These are phyloP conservation scores for Neopestalotiopsis rosae DNA, from an alignment of 2,329 filamentous ascomycete genomes.

Conservation along the genomic window DNA sequence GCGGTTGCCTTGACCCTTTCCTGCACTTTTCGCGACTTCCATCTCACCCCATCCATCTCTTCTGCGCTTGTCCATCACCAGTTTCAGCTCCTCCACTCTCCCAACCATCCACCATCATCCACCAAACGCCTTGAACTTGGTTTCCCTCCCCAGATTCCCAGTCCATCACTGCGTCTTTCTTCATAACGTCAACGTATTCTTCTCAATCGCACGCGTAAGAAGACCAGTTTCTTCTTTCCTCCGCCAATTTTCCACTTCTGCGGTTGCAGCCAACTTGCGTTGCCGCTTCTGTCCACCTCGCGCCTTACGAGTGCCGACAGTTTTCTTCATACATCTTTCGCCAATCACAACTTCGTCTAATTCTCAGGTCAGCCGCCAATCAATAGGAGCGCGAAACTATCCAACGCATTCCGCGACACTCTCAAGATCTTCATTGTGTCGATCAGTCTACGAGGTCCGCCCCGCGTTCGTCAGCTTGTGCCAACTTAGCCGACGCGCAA, in stretches of 20 bases:
- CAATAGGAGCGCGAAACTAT: background rate
- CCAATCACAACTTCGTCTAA: background rate
- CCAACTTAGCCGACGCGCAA: background rate
- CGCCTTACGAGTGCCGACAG: slow-evolving; percentile 6
- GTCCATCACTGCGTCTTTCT: background rate
- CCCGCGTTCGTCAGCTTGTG: background rate
- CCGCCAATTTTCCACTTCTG: slow-evolving; percentile 16
- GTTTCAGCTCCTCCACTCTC: background rate
- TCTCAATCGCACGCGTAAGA: slow-evolving; percentile 22
- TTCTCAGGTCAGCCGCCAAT: background rate
- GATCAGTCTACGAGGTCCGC: background rate
- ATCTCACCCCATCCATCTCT: background rate
- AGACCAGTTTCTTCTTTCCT: slow-evolving; percentile 27
- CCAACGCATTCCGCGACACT: background rate
- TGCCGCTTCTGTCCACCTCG: slow-evolving; percentile 26
- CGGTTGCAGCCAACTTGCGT: slow-evolving; percentile 41
- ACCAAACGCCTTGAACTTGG: background rate
- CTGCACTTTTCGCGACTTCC: slow-evolving; percentile 17
- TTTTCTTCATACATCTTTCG: slow-evolving; percentile 5
- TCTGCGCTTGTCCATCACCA: slow-evolving; percentile 18
- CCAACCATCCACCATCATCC: background rate
- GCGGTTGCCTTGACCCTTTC: slow-evolving; percentile 15
- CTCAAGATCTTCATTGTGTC: background rate
- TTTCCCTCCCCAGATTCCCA: background rate
- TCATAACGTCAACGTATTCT: slow-evolving; percentile 10